Evolutionary conservation across 805 yeast species (phyloP).

Genomic region (Wickerhamomyces bisporus): DNA sequence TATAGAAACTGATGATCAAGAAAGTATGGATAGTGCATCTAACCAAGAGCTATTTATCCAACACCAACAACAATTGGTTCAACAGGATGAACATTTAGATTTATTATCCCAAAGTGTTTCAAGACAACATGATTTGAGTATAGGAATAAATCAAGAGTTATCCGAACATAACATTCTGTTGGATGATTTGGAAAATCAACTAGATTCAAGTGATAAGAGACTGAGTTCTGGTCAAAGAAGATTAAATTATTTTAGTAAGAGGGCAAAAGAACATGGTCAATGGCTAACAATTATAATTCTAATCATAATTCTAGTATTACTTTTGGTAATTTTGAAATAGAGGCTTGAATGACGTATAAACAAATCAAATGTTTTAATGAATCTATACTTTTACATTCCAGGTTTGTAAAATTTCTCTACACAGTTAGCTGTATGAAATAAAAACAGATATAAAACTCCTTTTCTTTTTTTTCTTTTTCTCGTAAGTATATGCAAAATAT

Average conservation of each 20-base stretch:
- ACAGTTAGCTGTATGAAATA: too few relatives aligned
- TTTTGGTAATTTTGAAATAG: slow-evolving; percentile 36
- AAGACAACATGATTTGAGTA: slow-evolving; percentile 40
- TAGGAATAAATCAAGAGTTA: slow-evolving; percentile 42
- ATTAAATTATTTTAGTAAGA: slow-evolving; percentile 33
- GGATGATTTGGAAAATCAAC: slow-evolving; percentile 44
- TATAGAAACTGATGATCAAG: slow-evolving; percentile 4
- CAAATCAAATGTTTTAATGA: too few relatives aligned
- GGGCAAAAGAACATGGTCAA: slow-evolving; percentile 42
- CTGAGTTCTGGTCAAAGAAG: slow-evolving; percentile 37
- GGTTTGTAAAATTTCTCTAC: too few relatives aligned
- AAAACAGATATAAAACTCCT: too few relatives aligned
- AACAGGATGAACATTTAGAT: slow-evolving; percentile 42
- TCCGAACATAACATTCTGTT: slow-evolving; percentile 43
- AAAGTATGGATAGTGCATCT: slow-evolving; percentile 15
- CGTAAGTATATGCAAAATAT: too few relatives aligned
- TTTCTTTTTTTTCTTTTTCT: too few relatives aligned
- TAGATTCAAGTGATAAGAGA: slow-evolving; percentile 37
- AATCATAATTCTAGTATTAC: slow-evolving; percentile 36
- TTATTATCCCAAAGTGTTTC: slow-evolving; percentile 37
- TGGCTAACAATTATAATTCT: slow-evolving; percentile 43
- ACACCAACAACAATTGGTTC: slow-evolving; percentile 42
- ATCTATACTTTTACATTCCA: too few relatives aligned
- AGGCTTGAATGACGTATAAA: background rate
- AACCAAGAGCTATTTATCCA: slow-evolving; percentile 33